Conservation (phyloP, 768 basidiomycete species). For the Tulasnella sp. region DNA sequence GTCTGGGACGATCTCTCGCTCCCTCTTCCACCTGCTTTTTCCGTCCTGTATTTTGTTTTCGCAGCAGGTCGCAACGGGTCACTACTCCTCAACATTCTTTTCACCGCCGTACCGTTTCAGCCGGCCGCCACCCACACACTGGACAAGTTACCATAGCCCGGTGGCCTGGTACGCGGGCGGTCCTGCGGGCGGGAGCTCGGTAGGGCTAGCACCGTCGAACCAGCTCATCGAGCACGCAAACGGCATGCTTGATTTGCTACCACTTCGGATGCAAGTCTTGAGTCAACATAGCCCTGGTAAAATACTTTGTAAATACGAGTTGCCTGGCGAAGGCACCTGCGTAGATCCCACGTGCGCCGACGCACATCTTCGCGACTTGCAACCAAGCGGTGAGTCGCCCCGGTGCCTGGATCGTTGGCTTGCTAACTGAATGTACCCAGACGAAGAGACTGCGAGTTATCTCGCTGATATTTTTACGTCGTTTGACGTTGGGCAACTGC, state of each 20-base stretch:
- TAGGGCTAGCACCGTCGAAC: background rate
- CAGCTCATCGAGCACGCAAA: background rate
- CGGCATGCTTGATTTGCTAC: constrained; percentile 3
- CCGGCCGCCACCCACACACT: background rate
- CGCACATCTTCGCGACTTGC: constrained; percentile 3
- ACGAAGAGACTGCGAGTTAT: constrained; percentile 9
- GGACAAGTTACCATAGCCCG: constrained; percentile 1
- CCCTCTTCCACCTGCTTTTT: constrained; percentile 6
- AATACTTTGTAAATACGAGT: constrained; percentile 2
- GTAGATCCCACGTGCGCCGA: constrained; percentile 2
- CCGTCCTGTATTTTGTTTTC: background rate
- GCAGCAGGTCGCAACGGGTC: background rate
- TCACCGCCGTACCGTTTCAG: background rate
- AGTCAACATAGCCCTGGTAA: background rate
- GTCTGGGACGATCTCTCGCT: constrained; percentile 6
- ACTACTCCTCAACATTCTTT: background rate
- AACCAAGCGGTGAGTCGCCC: constrained; percentile 4
- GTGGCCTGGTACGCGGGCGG: background rate
- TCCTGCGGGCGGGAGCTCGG: background rate
- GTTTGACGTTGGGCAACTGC: background rate
- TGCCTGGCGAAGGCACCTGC: constrained; percentile 10
- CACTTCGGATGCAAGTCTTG: background rate
- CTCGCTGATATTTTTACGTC: background rate
- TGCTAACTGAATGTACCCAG: background rate
- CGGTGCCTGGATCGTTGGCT: background rate